These are phyloP conservation scores for Metschnikowia bowlesiae DNA, from an alignment of 805 yeast genomes.

Conservation along the genomic window DNA sequence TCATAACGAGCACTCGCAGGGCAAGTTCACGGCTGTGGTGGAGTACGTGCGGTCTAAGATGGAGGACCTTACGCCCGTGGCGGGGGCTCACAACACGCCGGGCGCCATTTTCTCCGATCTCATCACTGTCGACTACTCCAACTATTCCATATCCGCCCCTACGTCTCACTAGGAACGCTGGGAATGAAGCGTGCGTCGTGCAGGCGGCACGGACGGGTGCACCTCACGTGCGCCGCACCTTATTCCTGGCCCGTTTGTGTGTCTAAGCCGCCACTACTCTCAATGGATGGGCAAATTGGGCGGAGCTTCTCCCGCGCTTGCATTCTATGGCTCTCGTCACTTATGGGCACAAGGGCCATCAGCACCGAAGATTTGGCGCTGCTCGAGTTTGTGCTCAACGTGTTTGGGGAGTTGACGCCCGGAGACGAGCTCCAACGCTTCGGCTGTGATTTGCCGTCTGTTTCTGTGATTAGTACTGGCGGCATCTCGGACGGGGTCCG, in stretches of 20 bases:
- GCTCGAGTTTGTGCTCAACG: background rate
- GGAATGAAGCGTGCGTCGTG: too few relatives aligned
- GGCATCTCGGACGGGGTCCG: background rate
- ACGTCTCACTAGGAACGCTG: slow-evolving; percentile 18
- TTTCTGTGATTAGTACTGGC: background rate
- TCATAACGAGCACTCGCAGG: slow-evolving; percentile 42
- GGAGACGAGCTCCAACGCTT: background rate
- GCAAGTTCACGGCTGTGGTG: slow-evolving; percentile 40
- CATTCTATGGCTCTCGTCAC: slow-evolving; percentile 1
- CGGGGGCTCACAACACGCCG: slow-evolving; percentile 6
- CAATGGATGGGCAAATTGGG: background rate
- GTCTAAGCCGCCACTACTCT: background rate
- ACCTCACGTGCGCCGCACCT: background rate
- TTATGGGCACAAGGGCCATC: slow-evolving; percentile 1
- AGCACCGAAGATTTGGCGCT: slow-evolving; percentile 1
- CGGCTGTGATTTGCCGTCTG: background rate
- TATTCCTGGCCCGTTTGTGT: background rate
- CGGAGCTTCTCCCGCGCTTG: slow-evolving; percentile 1
- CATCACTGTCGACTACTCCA: slow-evolving; percentile 41
- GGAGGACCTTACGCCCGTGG: slow-evolving; percentile 25
- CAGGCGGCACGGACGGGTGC: too few relatives aligned
- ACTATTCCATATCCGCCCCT: slow-evolving; percentile 36
- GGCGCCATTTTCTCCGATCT: slow-evolving; percentile 28
- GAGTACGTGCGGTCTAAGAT: slow-evolving; percentile 42
- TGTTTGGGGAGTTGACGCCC: slow-evolving; percentile 1